Conservation (phyloP, 768 basidiomycete species). For the Suillus subalutaceus region DNA sequence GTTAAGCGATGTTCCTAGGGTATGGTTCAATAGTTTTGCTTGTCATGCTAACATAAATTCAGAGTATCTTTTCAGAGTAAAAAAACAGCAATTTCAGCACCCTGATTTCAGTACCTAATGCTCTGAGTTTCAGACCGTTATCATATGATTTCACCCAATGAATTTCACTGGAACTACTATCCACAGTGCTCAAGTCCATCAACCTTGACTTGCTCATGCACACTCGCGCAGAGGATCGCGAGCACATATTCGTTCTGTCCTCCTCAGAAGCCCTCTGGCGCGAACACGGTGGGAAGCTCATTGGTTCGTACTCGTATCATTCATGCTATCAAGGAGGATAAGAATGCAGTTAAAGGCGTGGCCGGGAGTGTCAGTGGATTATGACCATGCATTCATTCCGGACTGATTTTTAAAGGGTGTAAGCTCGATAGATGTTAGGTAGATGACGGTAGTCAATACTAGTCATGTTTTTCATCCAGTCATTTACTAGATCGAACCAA, state of each 20-base stretch:
- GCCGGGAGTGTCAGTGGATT: conserved; percentile 57
- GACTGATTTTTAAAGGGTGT: neutral
- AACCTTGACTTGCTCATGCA: conserved; percentile 88
- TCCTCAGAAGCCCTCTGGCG: conserved; percentile 77
- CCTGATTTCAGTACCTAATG: no score
- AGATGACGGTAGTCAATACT: neutral
- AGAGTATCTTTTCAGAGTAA: no score
- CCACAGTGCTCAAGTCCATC: conserved; percentile 76
- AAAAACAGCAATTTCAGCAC: no score
- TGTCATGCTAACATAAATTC: no score
- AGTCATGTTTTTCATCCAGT: no score
- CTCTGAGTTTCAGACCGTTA: no score
- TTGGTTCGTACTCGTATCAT: conserved; percentile 49
- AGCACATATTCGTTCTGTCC: conserved; percentile 71
- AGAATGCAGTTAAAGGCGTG: conserved; percentile 69
- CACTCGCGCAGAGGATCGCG: conserved; percentile 82
- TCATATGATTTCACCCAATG: no score
- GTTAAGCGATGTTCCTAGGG: no score
- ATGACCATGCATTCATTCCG: conserved; percentile 12
- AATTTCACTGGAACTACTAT: no score
- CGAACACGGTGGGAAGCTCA: conserved; percentile 70
- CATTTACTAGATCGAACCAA: no score
- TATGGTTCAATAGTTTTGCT: no score
- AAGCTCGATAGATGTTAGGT: neutral
- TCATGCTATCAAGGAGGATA: neutral